Percentiles rank a stretch among this genome's conserved stretches.
Conservation (phyloP, 768 basidiomycete genomes). For the Panus rudis region DNA sequence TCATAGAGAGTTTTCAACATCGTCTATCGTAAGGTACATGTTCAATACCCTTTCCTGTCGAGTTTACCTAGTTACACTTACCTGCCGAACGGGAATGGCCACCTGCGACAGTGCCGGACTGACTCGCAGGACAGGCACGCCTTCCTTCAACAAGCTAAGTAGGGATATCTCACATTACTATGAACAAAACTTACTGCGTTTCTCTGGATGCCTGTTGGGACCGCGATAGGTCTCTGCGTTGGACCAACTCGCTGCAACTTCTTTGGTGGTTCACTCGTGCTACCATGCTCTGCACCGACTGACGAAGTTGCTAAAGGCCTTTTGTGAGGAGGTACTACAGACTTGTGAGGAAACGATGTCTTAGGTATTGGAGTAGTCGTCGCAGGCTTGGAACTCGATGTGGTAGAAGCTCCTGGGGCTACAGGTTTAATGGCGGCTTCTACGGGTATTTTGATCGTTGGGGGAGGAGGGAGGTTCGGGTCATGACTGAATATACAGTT, state of each 20-base stretch:
- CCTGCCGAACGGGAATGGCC: constrained; percentile 69
- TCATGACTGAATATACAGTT: constrained; percentile 67
- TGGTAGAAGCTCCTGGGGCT: constrained; percentile 6
- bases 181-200: constrained; percentile 16
- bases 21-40: too few relatives aligned
- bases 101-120: constrained; percentile 67
- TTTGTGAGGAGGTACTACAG: neutral
- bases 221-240: constrained; percentile 34
- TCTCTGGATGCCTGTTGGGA: constrained; percentile 31
- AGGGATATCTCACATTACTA: neutral
- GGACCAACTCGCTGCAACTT: constrained; percentile 56
- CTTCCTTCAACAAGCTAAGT: constrained; percentile 32
- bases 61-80: constrained; percentile 25
- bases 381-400: constrained; percentile 11
- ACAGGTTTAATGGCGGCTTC: constrained; percentile 15
- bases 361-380: constrained; percentile 5
- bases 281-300: constrained; percentile 1
- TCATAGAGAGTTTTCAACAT: constrained; percentile 73
- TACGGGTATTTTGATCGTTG: constrained; percentile 33
- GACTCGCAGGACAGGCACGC: constrained; percentile 58
- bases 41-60: too few relatives aligned
- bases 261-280: constrained; percentile 43
- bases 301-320: constrained; percentile 4
- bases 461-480: constrained; percentile 28
- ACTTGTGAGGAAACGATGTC: constrained; percentile 15